A percentile compares a stretch with the other conserved stretches of the same genome.
These are phyloP conservation scores for Penstemon newberryi DNA, from an alignment of 257 asterid species.

Conservation along the genomic window DNA sequence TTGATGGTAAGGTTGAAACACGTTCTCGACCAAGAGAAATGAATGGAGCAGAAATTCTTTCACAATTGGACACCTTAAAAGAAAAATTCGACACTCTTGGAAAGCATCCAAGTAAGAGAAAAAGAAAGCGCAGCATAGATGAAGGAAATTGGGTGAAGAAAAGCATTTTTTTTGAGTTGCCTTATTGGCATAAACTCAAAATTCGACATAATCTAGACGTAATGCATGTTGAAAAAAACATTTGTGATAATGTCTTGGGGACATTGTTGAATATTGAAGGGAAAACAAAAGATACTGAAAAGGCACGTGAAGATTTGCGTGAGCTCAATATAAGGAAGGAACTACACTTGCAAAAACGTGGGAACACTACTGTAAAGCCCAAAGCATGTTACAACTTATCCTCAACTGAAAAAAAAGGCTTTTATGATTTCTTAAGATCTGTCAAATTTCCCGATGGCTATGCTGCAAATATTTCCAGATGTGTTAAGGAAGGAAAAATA, in stretches of 20 bases:
- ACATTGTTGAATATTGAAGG: no score
- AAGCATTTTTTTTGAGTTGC: no score
- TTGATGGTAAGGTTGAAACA: no score
- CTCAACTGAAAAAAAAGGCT: neutral
- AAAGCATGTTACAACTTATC: neutral
- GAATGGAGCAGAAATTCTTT: neutral
- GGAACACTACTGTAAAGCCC: neutral
- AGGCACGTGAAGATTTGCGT: constrained; percentile 1
- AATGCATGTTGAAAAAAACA: no score
- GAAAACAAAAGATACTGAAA: no score
- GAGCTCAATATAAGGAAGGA: constrained; percentile 16
- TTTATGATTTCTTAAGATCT: neutral
- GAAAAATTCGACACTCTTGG: neutral
- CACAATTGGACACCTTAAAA: neutral
- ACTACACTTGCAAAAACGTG: neutral
- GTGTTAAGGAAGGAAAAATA: neutral
- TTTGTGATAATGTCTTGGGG: no score
- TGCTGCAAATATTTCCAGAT: neutral
- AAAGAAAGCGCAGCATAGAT: no score
- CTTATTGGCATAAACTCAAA: no score
- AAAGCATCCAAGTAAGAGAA: neutral
- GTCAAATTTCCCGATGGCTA: neutral
- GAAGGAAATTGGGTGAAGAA: no score
- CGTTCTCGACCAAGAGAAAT: neutral
- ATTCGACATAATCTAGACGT: no score